Evolutionary conservation across 768 basidiomycete species (phyloP).

Genomic region (Trametes villosa): DNA sequence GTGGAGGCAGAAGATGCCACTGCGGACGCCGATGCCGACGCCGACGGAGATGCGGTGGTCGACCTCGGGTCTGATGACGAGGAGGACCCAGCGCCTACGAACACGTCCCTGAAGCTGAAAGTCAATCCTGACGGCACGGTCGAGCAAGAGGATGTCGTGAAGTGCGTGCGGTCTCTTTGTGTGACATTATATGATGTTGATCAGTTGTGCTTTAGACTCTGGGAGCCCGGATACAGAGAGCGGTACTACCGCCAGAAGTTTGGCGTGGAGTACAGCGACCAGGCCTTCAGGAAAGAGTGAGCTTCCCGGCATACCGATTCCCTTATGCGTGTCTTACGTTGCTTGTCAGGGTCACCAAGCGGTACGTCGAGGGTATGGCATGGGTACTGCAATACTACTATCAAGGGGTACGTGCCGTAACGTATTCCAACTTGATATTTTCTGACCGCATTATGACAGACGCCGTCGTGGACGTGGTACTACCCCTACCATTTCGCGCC

Average conservation of each 20-base stretch:
- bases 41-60: slow-evolving; percentile 31
- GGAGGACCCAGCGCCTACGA: slow-evolving; percentile 47
- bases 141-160: slow-evolving; percentile 91
- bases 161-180: slow-evolving; percentile 54
- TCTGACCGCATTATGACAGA: slow-evolving; percentile 42
- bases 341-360: slow-evolving; percentile 65
- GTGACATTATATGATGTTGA: slow-evolving; percentile 14
- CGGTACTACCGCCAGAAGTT: slow-evolving; percentile 97
- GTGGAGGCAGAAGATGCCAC: slow-evolving; percentile 46
- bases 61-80: slow-evolving; percentile 34
- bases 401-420: slow-evolving; percentile 77
- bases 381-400: slow-evolving; percentile 99
- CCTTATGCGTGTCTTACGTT: slow-evolving; percentile 7
- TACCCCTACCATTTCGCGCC: slow-evolving; percentile 99
- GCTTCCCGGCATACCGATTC: slow-evolving; percentile 29
- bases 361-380: slow-evolving; percentile 91
- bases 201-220: slow-evolving; percentile 61
- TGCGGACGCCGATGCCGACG: slow-evolving; percentile 45
- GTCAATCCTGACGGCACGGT: slow-evolving; percentile 93
- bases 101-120: slow-evolving; percentile 60
- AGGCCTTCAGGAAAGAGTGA: slow-evolving; percentile 73
- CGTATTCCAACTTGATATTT: background rate
- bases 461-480: slow-evolving; percentile 98
- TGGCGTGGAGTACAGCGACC: slow-evolving; percentile 70
- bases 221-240: slow-evolving; percentile 95